phyloP scores from a whole-genome alignment of 2,329 filamentous ascomycete genomes.

The Phyllosticta citriasiana region DNA sequence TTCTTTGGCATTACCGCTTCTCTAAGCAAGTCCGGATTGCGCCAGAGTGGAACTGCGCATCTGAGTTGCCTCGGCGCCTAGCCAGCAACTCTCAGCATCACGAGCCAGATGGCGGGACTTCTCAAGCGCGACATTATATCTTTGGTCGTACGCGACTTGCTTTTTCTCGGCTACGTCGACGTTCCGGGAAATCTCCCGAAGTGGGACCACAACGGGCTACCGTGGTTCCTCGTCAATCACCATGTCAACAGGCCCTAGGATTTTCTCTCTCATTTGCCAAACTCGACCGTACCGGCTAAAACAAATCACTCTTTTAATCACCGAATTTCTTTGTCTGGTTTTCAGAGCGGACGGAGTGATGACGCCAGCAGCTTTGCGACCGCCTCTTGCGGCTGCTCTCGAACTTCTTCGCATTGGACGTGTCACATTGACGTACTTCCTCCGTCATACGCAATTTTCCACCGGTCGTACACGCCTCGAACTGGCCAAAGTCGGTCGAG shows the following conservation, averaged over 20 bases:
- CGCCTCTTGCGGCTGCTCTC: not conserved
- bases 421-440: not conserved
- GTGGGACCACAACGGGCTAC: not conserved
- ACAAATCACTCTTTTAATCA: not conserved
- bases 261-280: not conserved
- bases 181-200: not conserved
- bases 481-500: not conserved
- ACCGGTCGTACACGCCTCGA: not conserved
- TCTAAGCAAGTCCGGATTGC: not conserved
- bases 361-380: not conserved
- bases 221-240: not conserved
- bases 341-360: not conserved
- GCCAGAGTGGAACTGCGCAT: not conserved
- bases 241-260: not conserved
- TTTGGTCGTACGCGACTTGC: not conserved
- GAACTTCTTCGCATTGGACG: not conserved
- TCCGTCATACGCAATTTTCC: not conserved
- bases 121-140: not conserved
- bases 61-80: not conserved
- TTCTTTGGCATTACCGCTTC: not conserved
- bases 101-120: not conserved
- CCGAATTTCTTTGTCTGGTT: not conserved
- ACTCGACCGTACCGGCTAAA: not conserved
- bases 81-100: not conserved
- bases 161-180: not conserved